Evolutionary conservation across 805 yeast genomes (phyloP), one percentile per base, ranked within the genome.

Genomic region (Teunomyces funiuensis): DNA sequence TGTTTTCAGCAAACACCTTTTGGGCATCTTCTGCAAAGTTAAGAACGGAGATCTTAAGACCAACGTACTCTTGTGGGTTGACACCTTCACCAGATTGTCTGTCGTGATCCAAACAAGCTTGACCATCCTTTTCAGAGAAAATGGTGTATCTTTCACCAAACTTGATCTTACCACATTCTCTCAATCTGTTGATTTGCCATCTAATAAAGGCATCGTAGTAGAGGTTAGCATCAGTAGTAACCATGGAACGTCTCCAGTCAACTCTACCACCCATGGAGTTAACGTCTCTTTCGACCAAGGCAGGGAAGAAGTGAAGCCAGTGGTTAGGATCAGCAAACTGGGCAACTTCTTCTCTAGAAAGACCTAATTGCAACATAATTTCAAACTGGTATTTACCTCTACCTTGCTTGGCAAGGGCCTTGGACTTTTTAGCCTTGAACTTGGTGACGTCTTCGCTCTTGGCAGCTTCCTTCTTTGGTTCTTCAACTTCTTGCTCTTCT

Each of bases 31-130:
- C 66, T 36, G 83, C 71, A 61, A 79, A 79, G 51, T 82, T 84
- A 19, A 73, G 65, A 36, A 84, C 75, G 63, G 79, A 71, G 58
- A 93, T 91, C 77, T 93, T 93, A 62, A 93, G 80, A 54, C 90
- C 97, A 25, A 88, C 82, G 67, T 93, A 93, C 67, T 93, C 99
- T 71, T 93, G 98, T 30, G 99, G 97, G 52, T 83, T 78, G 33
- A 93, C 93, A 66, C 95, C 98, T 73, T 93, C 99, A 63, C 99
- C 99, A 37, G 91, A 80, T 66, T 79, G 85, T 76, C 99, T 84
- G 69, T 93, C 99, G 67, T 93, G 99, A 68, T 93, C 99, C 91
- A 93, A 90, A 76, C 99, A 93, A 28, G 99, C 95, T 75, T 93
- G 99, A 51, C 97, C 97, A 69, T 93, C 99, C 71, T 87, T 91